phyloP scores from a whole-genome alignment of 1,139 yeast genomes.

The Kodamaea derodonti region DNA sequence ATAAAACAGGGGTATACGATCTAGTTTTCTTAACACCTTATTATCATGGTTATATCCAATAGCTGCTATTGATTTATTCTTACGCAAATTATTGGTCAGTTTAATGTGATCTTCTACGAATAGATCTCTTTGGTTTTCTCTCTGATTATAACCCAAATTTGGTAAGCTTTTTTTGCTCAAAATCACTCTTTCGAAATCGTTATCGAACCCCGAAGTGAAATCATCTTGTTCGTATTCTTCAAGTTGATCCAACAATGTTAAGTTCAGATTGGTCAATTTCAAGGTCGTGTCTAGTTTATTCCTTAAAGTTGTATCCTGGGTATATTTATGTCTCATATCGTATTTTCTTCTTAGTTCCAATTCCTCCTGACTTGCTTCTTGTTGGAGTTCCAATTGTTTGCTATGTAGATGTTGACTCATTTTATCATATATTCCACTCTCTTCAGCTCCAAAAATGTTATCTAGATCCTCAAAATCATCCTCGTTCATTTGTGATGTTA shows the following conservation, averaged over 20 bases:
- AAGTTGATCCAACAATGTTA: slow-evolving; percentile 9
- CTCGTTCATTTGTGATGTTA: slow-evolving; percentile 38
- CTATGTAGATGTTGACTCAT: slow-evolving; percentile 16
- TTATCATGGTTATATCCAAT: slow-evolving; percentile 28
- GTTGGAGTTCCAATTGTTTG: slow-evolving; percentile 25
- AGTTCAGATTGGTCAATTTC: slow-evolving; percentile 17
- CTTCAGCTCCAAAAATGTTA: slow-evolving; percentile 37
- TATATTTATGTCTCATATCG: slow-evolving; percentile 11
- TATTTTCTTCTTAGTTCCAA: slow-evolving; percentile 22
- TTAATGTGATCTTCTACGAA: too few species aligned
- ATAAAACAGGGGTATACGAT: slow-evolving; percentile 44
- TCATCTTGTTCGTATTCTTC: slow-evolving; percentile 26
- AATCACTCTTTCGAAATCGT: slow-evolving; percentile 9
- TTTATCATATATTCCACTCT: slow-evolving; percentile 31
- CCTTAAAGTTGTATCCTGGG: slow-evolving; percentile 14
- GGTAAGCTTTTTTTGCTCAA: slow-evolving; percentile 27
- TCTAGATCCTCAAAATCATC: slow-evolving; percentile 43
- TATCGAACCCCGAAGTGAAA: slow-evolving; percentile 36
- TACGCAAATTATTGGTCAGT: slow-evolving; percentile 16
- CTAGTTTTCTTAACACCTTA: slow-evolving; percentile 34
- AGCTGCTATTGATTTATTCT: slow-evolving; percentile 34
- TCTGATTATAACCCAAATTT: slow-evolving; percentile 13
- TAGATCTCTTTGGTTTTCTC: background rate
- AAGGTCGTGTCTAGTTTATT: slow-evolving; percentile 28
- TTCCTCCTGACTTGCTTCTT: slow-evolving; percentile 37